Evolutionary conservation across 2,329 filamentous ascomycete species (phyloP).

Genomic region (Catunica adiposa): DNA sequence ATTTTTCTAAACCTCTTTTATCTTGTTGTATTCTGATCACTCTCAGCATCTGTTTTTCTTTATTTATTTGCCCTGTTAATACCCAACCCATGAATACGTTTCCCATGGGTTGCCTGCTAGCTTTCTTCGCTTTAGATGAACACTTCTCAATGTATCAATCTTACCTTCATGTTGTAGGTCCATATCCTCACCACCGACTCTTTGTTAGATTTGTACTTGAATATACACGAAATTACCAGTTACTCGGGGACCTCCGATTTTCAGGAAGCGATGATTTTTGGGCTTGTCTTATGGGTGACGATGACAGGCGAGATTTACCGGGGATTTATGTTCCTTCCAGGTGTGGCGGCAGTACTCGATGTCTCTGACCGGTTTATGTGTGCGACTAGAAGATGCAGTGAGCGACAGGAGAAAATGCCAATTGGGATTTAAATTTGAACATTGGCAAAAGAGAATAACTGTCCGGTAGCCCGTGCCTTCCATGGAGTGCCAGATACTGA

Average conservation of each 20-base stretch:
- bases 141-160: not conserved
- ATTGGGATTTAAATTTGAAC: no score
- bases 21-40: not conserved
- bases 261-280: not conserved
- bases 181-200: no score
- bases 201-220: not conserved
- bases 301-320: not conserved
- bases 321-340: not conserved
- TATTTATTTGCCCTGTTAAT: constrained; percentile 5
- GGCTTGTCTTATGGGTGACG: not conserved
- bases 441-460: no score
- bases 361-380: not conserved
- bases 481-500: no score
- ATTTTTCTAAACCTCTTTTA: not conserved
- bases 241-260: not conserved
- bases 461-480: no score
- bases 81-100: not conserved
- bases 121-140: not conserved
- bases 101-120: not conserved
- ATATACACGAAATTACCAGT: not conserved
- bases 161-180: not conserved
- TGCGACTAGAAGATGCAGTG: no score
- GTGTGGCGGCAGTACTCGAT: not conserved
- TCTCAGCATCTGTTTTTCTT: not conserved
- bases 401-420: no score